Base-by-base conservation (phyloP, 177 flowering plant genomes). In the Vitis hybrid region DNA sequence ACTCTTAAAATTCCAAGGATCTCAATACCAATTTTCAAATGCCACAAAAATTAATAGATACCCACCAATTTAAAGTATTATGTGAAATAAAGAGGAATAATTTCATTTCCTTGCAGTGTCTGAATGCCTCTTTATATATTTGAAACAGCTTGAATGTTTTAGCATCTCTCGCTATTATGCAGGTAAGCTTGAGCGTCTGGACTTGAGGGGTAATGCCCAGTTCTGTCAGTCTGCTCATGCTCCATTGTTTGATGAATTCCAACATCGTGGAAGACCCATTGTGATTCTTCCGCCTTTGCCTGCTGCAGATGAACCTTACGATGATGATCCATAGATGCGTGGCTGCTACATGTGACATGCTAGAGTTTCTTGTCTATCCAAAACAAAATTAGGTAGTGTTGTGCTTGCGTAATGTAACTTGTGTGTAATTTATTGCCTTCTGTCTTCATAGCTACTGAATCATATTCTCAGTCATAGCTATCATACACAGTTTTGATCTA, bases 181-280 rank as follows among this genome's bases (percentile, higher is more conserved):
- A 90, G 95, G 90, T 66, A 79, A 81, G 54, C 75, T 90, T 51
- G 60, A 82, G 85, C 72, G 52, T 61, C n/a, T 90, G 72, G 93
- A 90, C 79, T 74, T 90, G 73, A 85, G 80, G 13, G 95, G 90
- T 63, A 87, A 87, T 62, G 18, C 11, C 18, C 70, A 68, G 68
- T 80, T 74, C 30, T 65, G 50, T 58, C 74, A 71, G 50, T 66
- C 83, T 10, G 55, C 67, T 70, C 67, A 72, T 65, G 67, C n/a
- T 50, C 74, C 86, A 10, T 55, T 71, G 66, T 52, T 88, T 66
- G 67, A 72, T 12, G 82, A 86, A 66, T 81, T 87, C 56, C 77
- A 72, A 45, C 74, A 14, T 52, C 60, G 70, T 71, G 92, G 89
- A 65, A 73, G 54, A 55, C 85, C 89, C 1, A 56, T 85, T 60